Evolutionary conservation across 2,329 filamentous ascomycete species (phyloP), one percentile per base, ranked within the genome.

Genomic region (Aspergillus chevalieri): DNA sequence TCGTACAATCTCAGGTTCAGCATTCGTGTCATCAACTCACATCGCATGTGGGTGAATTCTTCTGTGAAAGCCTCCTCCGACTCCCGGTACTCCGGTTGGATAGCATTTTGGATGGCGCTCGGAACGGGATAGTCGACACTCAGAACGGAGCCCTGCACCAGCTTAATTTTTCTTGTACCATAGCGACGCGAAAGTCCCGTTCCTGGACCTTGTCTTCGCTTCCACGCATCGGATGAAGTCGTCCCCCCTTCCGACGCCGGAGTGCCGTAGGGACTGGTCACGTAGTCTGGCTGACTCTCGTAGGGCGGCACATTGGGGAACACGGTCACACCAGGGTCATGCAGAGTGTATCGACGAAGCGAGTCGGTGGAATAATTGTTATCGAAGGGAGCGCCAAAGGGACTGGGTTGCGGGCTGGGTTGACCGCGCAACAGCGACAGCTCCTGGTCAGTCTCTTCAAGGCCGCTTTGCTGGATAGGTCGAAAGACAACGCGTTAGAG

Each of bases 71-170:
- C 89, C 62, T 86, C 87, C 74, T 97, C 92, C 44, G 89, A 75
- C 63, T 87, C 85, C 57, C 89, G 82, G 73, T 96, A 97, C 69
- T 92, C 90, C 45, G 87, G 78, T 76, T 97, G 91, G 43, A 97
- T 86, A 41, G 93, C 91, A 67, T 98, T 97, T 72, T 95, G 89
- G 70, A 98, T 96, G 60, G 93, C 92, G 68, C 88, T 95, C 47
- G 93, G 93, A 14, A 97, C 93, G 2, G 92, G 92, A 69, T 98
- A 96, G 73, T 97, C 92, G 63, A 95, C 87, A 72, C 90, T 95
- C 70, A 98, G 80, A 57, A 97, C 92, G 64, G 89, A 92, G 65
- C 93, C 92, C 74, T 97, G 91, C 17, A 95, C 89, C 49, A 98
- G 86, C 81, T 97, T 97, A 73, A 98, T 88, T 75, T 96, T 97